A percentile compares a stretch with the other conserved stretches of the same genome.
Evolutionary conservation across 2,329 filamentous ascomycete genomes (phyloP).

Genomic region (Talaromyces sp.): DNA sequence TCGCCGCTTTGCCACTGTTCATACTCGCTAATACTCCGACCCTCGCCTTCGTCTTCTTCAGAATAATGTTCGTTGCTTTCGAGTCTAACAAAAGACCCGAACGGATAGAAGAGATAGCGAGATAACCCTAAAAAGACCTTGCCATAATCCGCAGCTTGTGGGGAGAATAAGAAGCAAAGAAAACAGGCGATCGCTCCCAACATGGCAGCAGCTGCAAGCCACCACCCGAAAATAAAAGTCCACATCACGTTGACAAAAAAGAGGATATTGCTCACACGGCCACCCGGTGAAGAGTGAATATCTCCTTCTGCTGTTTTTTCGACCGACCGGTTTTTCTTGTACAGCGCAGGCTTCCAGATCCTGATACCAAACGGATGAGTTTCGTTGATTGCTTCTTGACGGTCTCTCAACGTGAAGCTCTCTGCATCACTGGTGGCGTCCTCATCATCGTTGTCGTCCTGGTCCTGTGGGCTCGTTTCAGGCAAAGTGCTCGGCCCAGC

Average conservation of each 20-base stretch:
- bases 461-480: conserved; percentile 18
- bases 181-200: conserved; percentile 73
- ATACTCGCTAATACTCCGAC: conserved; percentile 95
- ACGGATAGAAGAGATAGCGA: conserved; percentile 88
- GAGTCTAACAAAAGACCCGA: conserved; percentile 90
- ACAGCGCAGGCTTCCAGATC: conserved; percentile 96
- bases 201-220: conserved; percentile 74
- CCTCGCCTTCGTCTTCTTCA: conserved; percentile 92
- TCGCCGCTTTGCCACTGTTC: conserved; percentile 99
- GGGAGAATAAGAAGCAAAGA: conserved; percentile 65
- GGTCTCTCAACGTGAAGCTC: conserved; percentile 95
- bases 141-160: conserved; percentile 81
- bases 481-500: conserved; percentile 19
- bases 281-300: conserved; percentile 90
- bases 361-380: conserved; percentile 98
- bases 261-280: conserved; percentile 77
- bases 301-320: conserved; percentile 94
- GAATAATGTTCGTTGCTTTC: conserved; percentile 91
- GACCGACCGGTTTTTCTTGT: conserved; percentile 95
- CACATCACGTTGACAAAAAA: conserved; percentile 84
- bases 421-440: conserved; percentile 74
- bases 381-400: conserved; percentile 96
- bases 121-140: conserved; percentile 77
- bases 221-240: conserved; percentile 93
- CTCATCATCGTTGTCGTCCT: conserved; percentile 22